Conservation (phyloP, 495 filamentous ascomycete species). For the Aspergillus sclerotioniger region DNA sequence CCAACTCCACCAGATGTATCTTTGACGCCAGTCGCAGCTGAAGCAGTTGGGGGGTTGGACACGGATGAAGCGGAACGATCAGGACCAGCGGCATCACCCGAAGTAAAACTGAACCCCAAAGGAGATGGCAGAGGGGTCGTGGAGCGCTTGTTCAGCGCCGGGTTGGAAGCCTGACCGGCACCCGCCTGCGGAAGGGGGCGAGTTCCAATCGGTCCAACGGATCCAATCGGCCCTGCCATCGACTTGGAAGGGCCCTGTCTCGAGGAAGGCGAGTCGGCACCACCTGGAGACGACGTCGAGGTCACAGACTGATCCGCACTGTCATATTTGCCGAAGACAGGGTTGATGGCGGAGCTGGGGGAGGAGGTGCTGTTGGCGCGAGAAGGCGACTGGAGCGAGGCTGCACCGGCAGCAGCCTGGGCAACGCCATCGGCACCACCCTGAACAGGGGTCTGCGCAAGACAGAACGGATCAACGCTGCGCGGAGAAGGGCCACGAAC, state of each 20-base stretch:
- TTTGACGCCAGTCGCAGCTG: conserved; percentile 34
- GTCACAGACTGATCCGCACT: conserved; percentile 75
- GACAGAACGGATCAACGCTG: conserved; percentile 61
- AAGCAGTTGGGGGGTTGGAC: conserved; percentile 53
- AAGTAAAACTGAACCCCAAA: conserved; percentile 69
- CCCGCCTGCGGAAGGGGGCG: conserved; percentile 61
- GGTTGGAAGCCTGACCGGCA: conserved; percentile 53
- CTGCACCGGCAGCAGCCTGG: conserved; percentile 31
- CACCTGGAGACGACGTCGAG: conserved; percentile 84
- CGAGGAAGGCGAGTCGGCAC: conserved; percentile 79
- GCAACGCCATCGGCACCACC: conserved; percentile 37
- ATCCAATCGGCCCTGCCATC: conserved; percentile 53
- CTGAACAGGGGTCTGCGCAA: conserved; percentile 41
- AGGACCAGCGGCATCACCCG: conserved; percentile 48
- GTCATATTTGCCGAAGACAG: conserved; percentile 53
- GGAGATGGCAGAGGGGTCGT: conserved; percentile 90
- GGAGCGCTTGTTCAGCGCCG: conserved; percentile 76
- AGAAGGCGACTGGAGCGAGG: conserved; percentile 61
- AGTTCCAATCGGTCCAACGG: conserved; percentile 91
- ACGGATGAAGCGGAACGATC: conserved; percentile 60
- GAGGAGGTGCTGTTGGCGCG: conserved; percentile 89
- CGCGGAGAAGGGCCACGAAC: conserved; percentile 60
- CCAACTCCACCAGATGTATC: conserved; percentile 50
- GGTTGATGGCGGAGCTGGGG: conserved; percentile 63
- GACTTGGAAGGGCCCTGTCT: conserved; percentile 55